phyloP scores from a whole-genome alignment of 495 filamentous ascomycete genomes.

The Hyaloscypha hepaticicola region DNA sequence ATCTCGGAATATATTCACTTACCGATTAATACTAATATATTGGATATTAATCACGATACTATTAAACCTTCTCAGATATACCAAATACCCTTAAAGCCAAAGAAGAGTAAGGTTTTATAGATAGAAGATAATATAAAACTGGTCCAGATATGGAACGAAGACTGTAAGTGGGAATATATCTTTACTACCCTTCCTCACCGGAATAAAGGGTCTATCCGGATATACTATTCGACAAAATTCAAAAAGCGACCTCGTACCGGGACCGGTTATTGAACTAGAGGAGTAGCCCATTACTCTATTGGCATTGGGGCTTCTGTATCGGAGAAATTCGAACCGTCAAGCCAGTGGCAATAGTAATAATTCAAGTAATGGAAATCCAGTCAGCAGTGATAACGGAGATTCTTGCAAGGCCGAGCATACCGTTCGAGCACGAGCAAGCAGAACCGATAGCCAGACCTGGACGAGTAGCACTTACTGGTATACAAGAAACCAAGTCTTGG shows the following conservation, averaged over 20 bases:
- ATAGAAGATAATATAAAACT: slow-evolving; percentile 24
- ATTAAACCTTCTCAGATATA: too few species aligned
- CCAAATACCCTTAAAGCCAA: too few species aligned
- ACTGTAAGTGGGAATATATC: slow-evolving; percentile 25
- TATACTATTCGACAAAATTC: slow-evolving; percentile 25
- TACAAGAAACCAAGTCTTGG: not conserved
- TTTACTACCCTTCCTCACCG: slow-evolving; percentile 20
- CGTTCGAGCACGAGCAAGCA: not conserved
- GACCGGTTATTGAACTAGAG: slow-evolving; percentile 19
- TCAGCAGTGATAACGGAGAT: too few species aligned
- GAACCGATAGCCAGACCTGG: not conserved
- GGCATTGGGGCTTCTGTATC: slow-evolving; percentile 25
- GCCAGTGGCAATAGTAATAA: slow-evolving; percentile 16
- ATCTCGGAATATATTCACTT: slow-evolving; percentile 8
- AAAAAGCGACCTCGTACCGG: too few species aligned
- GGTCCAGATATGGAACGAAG: slow-evolving; percentile 23
- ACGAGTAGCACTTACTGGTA: not conserved
- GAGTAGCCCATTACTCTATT: slow-evolving; percentile 22
- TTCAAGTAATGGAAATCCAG: not conserved
- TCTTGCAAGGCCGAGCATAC: too few species aligned
- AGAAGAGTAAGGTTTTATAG: too few species aligned
- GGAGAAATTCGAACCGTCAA: slow-evolving; percentile 27
- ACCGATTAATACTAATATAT: too few species aligned
- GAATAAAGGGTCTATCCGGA: slow-evolving; percentile 16
- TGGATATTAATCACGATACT: too few species aligned